phyloP scores from a whole-genome alignment of 768 basidiomycete genomes.

The Russula compacta region DNA sequence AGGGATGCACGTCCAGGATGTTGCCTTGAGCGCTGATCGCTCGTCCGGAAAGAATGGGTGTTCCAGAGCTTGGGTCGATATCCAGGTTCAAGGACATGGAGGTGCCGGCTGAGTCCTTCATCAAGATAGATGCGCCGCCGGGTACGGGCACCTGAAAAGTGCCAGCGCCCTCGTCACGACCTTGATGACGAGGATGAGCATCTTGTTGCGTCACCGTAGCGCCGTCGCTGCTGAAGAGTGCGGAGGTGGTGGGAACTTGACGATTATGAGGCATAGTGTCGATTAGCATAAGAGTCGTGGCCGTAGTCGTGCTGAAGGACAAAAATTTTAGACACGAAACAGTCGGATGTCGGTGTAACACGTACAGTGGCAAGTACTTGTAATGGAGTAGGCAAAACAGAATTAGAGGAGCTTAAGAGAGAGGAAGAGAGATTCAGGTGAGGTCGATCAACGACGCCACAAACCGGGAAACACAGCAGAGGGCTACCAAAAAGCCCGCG shows the following conservation, averaged over 20 bases:
- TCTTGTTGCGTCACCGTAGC: not conserved
- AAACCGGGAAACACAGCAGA: not conserved
- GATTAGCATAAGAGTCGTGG: not conserved
- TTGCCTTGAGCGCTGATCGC: conserved; percentile 2
- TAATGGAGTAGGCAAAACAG: not conserved
- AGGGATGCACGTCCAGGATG: conserved; percentile 8
- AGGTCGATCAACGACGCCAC: conserved; percentile 18
- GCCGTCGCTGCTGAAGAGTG: not conserved
- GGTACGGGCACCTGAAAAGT: not conserved
- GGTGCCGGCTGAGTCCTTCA: conserved; percentile 3
- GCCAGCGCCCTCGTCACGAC: not conserved
- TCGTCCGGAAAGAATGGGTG: conserved; percentile 11
- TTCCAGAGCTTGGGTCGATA: conserved; percentile 7
- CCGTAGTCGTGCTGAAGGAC: not conserved
- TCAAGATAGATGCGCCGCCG: conserved; percentile 3
- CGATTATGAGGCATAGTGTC: not conserved
- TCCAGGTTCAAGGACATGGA: conserved; percentile 11
- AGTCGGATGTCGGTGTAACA: not conserved
- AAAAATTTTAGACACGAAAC: not conserved
- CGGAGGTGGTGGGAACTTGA: not conserved
- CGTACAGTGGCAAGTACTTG: not conserved
- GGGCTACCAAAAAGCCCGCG: not conserved
- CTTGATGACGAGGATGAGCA: not conserved
- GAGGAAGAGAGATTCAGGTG: not conserved
- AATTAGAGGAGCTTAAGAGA: not conserved